Evolutionary conservation across 768 basidiomycete species (phyloP).

Genomic region (Coprinopsis sp.): DNA sequence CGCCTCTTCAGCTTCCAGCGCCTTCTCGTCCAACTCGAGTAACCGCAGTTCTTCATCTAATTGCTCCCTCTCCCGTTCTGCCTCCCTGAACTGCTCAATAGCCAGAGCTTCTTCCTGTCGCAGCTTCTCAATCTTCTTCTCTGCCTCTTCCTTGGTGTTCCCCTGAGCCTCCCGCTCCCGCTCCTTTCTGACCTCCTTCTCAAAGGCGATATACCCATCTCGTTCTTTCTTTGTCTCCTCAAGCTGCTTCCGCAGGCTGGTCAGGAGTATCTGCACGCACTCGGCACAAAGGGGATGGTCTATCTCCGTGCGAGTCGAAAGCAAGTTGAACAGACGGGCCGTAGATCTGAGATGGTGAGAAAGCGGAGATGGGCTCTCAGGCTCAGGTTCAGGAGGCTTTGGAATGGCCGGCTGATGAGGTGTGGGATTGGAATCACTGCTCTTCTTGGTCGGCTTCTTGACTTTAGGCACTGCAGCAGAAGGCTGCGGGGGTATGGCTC

Average conservation of each 20-base stretch:
- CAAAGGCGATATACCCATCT: constrained; percentile 91
- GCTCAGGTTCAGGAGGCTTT: constrained; percentile 43
- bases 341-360: constrained; percentile 77
- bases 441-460: constrained; percentile 42
- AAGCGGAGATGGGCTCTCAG: constrained; percentile 64
- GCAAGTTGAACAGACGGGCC: constrained; percentile 66
- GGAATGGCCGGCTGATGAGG: constrained; percentile 22
- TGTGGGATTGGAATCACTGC: constrained; percentile 22
- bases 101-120: constrained; percentile 64
- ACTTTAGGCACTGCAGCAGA: constrained; percentile 35
- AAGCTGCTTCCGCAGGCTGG: constrained; percentile 69
- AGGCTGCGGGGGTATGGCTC: constrained; percentile 59
- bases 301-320: constrained; percentile 73
- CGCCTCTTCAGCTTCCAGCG: constrained; percentile 77
- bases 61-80: constrained; percentile 72
- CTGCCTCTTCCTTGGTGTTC: constrained; percentile 57
- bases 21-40: constrained; percentile 74
- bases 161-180: constrained; percentile 66
- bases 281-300: constrained; percentile 95
- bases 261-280: constrained; percentile 81
- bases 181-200: constrained; percentile 81
- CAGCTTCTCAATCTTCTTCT: constrained; percentile 68
- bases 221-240: constrained; percentile 90
- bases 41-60: constrained; percentile 67
- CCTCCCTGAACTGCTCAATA: constrained; percentile 68